Conservation (phyloP, 495 filamentous ascomycete genomes). For the Penicillium samsonianum region DNA sequence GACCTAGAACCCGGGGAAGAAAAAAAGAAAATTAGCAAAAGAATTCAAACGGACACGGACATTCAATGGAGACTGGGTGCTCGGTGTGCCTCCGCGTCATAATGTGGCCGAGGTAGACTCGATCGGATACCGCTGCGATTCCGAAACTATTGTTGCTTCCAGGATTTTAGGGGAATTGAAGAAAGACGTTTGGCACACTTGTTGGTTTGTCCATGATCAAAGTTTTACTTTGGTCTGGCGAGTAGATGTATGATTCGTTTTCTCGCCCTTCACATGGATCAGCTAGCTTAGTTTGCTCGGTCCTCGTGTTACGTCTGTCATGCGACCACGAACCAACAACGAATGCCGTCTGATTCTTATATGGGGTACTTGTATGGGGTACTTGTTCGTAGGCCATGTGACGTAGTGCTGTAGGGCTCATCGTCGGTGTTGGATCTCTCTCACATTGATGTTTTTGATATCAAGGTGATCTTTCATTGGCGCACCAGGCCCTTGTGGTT, state of each 20-base stretch:
- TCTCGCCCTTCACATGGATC: conserved; percentile 7
- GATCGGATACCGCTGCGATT: conserved; percentile 46
- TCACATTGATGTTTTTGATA: background rate
- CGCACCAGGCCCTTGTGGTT: background rate
- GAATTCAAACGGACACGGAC: conserved; percentile 51
- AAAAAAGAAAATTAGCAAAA: conserved; percentile 58
- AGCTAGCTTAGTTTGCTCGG: conserved; percentile 30
- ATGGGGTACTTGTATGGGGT: conserved; percentile 11
- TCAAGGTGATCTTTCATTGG: background rate
- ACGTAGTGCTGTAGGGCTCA: conserved; percentile 7
- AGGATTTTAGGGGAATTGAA: conserved; percentile 35
- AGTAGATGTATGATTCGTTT: conserved; percentile 28
- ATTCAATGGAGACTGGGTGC: conserved; percentile 53
- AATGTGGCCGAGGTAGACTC: conserved; percentile 34
- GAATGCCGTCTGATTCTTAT: conserved; percentile 28
- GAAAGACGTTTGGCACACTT: conserved; percentile 36
- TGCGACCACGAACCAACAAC: conserved; percentile 44
- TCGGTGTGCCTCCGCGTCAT: conserved; percentile 36
- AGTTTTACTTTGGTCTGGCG: conserved; percentile 12
- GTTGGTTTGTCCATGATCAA: conserved; percentile 16
- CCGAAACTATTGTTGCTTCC: conserved; percentile 38
- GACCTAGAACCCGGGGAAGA: conserved; percentile 38
- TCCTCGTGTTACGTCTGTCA: conserved; percentile 39
- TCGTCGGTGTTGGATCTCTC: background rate
- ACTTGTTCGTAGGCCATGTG: conserved; percentile 8